Base-by-base conservation (phyloP, 1,284 basidiomycete genomes). In the Hypsizygus ulmarius region DNA sequence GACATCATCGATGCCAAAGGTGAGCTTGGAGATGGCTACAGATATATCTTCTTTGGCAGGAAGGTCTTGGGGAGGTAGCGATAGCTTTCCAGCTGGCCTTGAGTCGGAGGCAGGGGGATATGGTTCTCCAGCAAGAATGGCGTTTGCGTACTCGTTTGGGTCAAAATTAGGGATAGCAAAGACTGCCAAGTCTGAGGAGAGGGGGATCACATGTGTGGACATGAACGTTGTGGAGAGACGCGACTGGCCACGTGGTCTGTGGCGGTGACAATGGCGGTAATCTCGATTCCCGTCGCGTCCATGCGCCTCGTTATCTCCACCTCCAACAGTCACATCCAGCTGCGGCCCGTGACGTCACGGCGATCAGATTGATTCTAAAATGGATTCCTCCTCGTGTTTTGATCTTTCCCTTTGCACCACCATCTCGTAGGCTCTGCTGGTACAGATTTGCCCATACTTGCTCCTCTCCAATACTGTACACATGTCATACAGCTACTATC, bases 111-210 rank as follows among this genome's bases (percentile, higher is more conserved):
- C 64, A 15, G 77, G 69, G 12, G 80, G 78, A 60, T 93, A 92
- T 0, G 81, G 65, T 55, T 90, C 84, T 19, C 89, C 87, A 8
- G 90, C 84, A 16, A 96, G 76, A 44, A 94, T 79, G 14, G 90
- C 83, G 64, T 93, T 93, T 3, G 93, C 92, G 63, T 94, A 95
- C 45, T 89, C 85, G 63, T 91, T 87, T 12, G 91, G 77, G 63
- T 94, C 86, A 65, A 96, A 97, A 35, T 81, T 73, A 5, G 82
- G 65, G 43, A 65, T 69, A 16, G 84, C 73, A 59, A 92, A 93
- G 35, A 81, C 73, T n/a, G 79, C 61, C 60, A 88, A 86, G 52
- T 89, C 85, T 80, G 50, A 10, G 40, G 38, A 52, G 33, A 11
- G 12, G 25, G 32, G 50, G 16, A 45, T 36, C 32, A 8, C 7